These are phyloP conservation scores for Crucihimalaya himalaica DNA, from an alignment of 345 rosid species.

Conservation along the genomic window DNA sequence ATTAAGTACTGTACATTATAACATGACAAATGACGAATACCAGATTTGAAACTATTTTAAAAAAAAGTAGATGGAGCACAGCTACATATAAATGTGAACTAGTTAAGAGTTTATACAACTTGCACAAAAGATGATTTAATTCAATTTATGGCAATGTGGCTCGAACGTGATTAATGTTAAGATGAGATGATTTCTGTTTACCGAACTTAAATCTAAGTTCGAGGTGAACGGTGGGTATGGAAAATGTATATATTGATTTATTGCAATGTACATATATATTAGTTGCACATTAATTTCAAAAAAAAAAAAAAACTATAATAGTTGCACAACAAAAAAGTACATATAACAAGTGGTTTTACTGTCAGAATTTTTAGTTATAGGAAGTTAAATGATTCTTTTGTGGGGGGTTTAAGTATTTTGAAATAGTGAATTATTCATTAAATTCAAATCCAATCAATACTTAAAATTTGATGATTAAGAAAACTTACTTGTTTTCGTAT, in stretches of 20 bases:
- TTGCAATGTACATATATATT: not conserved
- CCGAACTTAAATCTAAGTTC: not conserved
- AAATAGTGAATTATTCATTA: slow-evolving; percentile 15
- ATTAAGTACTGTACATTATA: not conserved
- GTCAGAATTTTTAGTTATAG: slow-evolving; percentile 7
- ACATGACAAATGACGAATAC: not conserved
- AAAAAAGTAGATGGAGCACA: not conserved
- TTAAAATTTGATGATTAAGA: too few relatives aligned
- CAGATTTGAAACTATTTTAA: not conserved
- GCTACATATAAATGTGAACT: not conserved
- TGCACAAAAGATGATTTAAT: not conserved
- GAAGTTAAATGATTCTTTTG: not conserved
- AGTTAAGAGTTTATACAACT: slow-evolving; percentile 7
- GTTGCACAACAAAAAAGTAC: too few relatives aligned
- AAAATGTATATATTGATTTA: not conserved
- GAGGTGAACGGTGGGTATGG: not conserved
- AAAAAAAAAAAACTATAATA: too few relatives aligned
- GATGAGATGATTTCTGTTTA: not conserved
- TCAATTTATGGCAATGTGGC: slow-evolving; percentile 14
- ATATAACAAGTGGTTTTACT: not conserved
- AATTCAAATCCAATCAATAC: too few relatives aligned
- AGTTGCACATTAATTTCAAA: too few relatives aligned
- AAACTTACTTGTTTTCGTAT: too few relatives aligned
- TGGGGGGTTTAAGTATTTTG: not conserved
- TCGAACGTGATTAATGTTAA: not conserved